Conservation (phyloP, 257 asterid species). For the Lycium ferocissimum region DNA sequence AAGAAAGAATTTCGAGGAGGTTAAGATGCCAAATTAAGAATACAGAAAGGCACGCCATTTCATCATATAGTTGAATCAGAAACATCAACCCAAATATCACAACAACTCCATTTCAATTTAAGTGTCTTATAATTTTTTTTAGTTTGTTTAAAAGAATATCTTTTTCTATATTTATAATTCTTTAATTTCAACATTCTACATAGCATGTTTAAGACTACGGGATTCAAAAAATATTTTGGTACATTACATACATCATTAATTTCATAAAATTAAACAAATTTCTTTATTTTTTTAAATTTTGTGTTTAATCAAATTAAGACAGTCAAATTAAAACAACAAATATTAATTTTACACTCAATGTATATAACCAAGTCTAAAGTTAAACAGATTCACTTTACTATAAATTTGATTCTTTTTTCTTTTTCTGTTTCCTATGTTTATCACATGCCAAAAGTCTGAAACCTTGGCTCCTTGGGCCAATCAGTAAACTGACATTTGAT, state of each 20-base stretch:
- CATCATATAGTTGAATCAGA: slow-evolving; percentile 20
- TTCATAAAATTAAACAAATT: neutral
- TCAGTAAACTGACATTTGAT: neutral
- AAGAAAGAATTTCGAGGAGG: neutral
- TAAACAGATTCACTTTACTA: neutral
- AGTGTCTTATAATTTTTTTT: neutral
- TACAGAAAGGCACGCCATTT: neutral
- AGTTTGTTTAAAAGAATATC: neutral
- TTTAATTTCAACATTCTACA: neutral
- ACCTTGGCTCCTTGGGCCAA: neutral
- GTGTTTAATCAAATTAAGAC: neutral
- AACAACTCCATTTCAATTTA: neutral
- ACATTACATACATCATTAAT: too few relatives aligned
- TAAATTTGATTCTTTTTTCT: neutral
- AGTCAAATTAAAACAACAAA: neutral
- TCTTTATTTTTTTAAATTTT: neutral
- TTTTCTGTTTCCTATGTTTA: neutral
- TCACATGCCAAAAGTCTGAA: slow-evolving; percentile 1
- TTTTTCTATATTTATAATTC: neutral
- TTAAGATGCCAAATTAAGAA: slow-evolving; percentile 23
- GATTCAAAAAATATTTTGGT: neutral
- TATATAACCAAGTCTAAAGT: neutral
- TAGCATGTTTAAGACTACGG: neutral
- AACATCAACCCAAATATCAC: neutral
- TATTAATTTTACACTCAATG: neutral